Evolutionary conservation across 441 rosid species (phyloP).

Genomic region (Geranium incanum): DNA sequence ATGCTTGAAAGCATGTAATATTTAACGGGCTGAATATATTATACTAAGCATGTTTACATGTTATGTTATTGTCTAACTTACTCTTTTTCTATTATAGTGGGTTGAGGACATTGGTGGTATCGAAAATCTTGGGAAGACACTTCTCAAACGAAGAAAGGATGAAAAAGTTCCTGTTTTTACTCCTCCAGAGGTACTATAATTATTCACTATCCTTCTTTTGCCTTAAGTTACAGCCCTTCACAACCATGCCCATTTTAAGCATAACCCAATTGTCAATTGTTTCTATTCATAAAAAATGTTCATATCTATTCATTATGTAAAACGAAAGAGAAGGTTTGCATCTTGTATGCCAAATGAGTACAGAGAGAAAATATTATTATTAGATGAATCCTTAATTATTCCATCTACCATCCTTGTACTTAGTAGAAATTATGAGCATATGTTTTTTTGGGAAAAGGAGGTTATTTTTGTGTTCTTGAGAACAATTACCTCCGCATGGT

Average conservation of each 20-base stretch:
- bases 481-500: no score
- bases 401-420: neutral
- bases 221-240: neutral
- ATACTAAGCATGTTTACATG: neutral
- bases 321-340: neutral
- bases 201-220: neutral
- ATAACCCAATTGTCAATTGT: neutral
- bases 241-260: neutral
- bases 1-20: neutral
- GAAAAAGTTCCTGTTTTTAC: conserved; percentile 58
- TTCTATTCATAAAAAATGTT: neutral
- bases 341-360: neutral
- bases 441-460: neutral
- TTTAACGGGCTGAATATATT: neutral
- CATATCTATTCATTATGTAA: neutral
- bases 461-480: neutral
- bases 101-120: conserved; percentile 77
- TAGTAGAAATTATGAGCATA: neutral
- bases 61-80: conserved; percentile 8
- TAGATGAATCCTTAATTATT: neutral
- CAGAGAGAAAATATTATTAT: neutral
- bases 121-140: conserved; percentile 57
- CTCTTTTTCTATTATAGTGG: conserved; percentile 48
- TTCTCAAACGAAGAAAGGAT: conserved; percentile 49
- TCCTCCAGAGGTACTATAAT: conserved; percentile 60